Percentiles rank a stretch among this genome's conserved stretches.
Evolutionary conservation across 805 yeast genomes (phyloP).

Genomic region (Yamadazyma scolyti): DNA sequence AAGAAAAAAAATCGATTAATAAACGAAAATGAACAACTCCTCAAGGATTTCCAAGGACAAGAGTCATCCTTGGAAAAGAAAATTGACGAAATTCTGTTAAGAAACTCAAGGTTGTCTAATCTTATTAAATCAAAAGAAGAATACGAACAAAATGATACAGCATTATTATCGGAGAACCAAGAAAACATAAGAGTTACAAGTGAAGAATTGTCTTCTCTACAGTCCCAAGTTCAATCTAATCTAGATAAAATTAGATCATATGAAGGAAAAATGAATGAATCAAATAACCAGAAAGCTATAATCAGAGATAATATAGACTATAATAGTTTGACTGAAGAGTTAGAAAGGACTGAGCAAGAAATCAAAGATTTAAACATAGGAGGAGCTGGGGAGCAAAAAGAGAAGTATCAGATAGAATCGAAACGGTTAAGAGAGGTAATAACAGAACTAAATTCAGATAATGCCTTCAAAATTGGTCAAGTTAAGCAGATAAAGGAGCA

Average conservation of each 20-base stretch:
- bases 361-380: conserved; percentile 46
- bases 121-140: conserved; percentile 11
- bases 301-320: conserved; percentile 63
- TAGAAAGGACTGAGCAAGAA: conserved; percentile 30
- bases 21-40: conserved; percentile 2
- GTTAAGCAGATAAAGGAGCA: conserved; percentile 79
- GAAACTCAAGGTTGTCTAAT: conserved; percentile 4
- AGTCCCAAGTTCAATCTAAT: conserved; percentile 17
- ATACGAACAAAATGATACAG: conserved; percentile 19
- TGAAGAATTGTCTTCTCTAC: conserved; percentile 9
- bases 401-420: conserved; percentile 58
- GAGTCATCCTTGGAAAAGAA: conserved; percentile 3
- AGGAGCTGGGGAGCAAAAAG: conserved; percentile 59
- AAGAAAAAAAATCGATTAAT: conserved; percentile 10
- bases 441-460: conserved; percentile 53
- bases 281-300: conserved; percentile 58
- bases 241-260: conserved; percentile 17
- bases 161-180: conserved; percentile 17
- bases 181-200: conserved; percentile 21
- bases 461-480: conserved; percentile 83
- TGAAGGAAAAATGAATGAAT: conserved; percentile 48
- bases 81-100: conserved; percentile 5
- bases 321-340: conserved; percentile 39
- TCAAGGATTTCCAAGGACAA: conserved; percentile 9
- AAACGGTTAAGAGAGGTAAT: conserved; percentile 46